Base-by-base conservation (phyloP, 768 basidiomycete genomes). In the Lactifluus piperatus region DNA sequence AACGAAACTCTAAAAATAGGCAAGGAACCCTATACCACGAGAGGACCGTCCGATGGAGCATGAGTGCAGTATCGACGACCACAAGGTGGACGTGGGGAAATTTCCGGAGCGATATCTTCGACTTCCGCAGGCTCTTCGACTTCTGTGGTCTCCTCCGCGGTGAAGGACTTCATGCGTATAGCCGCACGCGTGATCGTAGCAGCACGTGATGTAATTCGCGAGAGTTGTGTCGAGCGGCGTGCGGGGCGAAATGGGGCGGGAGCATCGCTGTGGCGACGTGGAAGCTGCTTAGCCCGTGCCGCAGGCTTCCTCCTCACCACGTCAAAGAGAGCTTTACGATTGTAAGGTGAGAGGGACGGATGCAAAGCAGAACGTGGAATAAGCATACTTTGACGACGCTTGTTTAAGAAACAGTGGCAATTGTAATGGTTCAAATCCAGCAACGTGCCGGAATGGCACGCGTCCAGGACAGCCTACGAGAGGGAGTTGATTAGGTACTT, bases 401-500 rank as follows among this genome's bases (percentile, higher is more conserved):
- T 22, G 45, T 30, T 41, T 3, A 36, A 41, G 27, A 48, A 46
- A 13, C 18, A 41, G 18, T 61, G 64, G 24, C 65, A 65, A 1
- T 41, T 34, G 45, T 66, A 65, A 30, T 66, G 62, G n/a, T 51
- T 48, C 46, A 68, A 50, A 32, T 62, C 65, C 0, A 68, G 54
- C 14, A 68, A 27, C 0, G 65, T 57, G 3, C 67, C 65, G 0
- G 65, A 66, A 52, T 66, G 62, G 39, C 67, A 67, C 1, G 67
- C 47, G 37, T 67, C 67, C 11, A 65, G 36, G 50, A 66, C 60
- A 8, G 62, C 65, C 65, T 67, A 50, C 3, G 43, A 22, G 22
- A 55, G 2, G n/a, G 7, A 5, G 30, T n/a, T 27, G 56, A 41
- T 18, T 43, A 8, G 1, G 26, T 10, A 18, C 22, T 34, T 6